Percentiles rank a stretch among this genome's conserved stretches.
Evolutionary conservation across 2,329 filamentous ascomycete species (phyloP).

Genomic region (Neopestalotiopsis sp.): DNA sequence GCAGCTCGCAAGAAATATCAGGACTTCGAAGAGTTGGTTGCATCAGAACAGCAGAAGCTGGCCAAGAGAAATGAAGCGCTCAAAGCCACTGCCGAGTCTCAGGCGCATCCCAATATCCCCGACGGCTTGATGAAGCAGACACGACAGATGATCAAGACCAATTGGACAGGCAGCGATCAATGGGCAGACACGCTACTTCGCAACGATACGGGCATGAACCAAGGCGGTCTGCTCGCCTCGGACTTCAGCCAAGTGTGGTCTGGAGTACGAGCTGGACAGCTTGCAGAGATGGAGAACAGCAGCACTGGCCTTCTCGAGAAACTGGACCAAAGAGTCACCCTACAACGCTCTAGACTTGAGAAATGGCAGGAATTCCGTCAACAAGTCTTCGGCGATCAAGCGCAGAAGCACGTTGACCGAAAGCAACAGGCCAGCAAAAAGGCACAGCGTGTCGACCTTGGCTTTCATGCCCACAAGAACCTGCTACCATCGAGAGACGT

Average conservation of each 20-base stretch:
- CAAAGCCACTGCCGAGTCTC: constrained; percentile 31
- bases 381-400: constrained; percentile 45
- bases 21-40: constrained; percentile 69
- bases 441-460: constrained; percentile 52
- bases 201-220: constrained; percentile 62
- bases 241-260: constrained; percentile 76
- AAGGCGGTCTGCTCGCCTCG: constrained; percentile 67
- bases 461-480: constrained; percentile 57
- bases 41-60: constrained; percentile 65
- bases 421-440: constrained; percentile 32
- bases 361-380: constrained; percentile 75
- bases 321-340: constrained; percentile 69
- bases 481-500: constrained; percentile 44
- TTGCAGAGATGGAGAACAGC: constrained; percentile 60
- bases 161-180: constrained; percentile 78
- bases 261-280: constrained; percentile 63
- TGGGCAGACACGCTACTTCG: constrained; percentile 76
- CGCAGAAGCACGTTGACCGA: constrained; percentile 28
- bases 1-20: constrained; percentile 61
- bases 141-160: constrained; percentile 66
- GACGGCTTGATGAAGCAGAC: constrained; percentile 53
- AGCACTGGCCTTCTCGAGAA: constrained; percentile 67
- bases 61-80: constrained; percentile 56
- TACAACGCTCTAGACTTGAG: constrained; percentile 70
- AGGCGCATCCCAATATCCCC: constrained; percentile 39